Percentiles rank a stretch among this genome's conserved stretches.
Conservation (phyloP, 768 basidiomycete species). For the Hortiboletus campestris region DNA sequence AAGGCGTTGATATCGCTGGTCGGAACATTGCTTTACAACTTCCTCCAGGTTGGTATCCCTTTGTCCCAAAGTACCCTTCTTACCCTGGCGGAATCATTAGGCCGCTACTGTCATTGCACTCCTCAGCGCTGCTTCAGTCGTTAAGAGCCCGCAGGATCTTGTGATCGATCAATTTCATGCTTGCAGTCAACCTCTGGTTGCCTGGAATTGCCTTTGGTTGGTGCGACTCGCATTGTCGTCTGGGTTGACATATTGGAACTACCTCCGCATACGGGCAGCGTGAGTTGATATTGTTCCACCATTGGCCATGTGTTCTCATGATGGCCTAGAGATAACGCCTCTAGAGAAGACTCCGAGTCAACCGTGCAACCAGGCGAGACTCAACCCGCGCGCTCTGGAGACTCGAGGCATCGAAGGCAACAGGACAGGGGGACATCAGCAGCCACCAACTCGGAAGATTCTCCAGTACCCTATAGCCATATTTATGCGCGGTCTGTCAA, state of each 20-base stretch:
- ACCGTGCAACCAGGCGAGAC: constrained; percentile 24
- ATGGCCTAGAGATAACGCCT: constrained; percentile 18
- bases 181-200: constrained; percentile 62
- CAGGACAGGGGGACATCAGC: constrained; percentile 21
- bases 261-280: constrained; percentile 34
- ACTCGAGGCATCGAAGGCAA: constrained; percentile 17
- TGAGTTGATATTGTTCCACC: constrained; percentile 15
- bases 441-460: constrained; percentile 26
- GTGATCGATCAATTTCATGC: constrained; percentile 55
- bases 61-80: not conserved
- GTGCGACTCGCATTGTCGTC: constrained; percentile 49
- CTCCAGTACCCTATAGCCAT: constrained; percentile 23
- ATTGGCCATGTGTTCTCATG: constrained; percentile 9
- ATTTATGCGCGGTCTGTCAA: constrained; percentile 29
- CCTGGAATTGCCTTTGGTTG: constrained; percentile 68
- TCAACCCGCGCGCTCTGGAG: constrained; percentile 8
- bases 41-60: constrained; percentile 47
- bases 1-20: constrained; percentile 53
- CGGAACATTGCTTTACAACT: constrained; percentile 49
- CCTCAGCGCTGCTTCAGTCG: constrained; percentile 45
- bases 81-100: constrained; percentile 33
- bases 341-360: constrained; percentile 31
- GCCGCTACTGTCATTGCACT: constrained; percentile 50
- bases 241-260: constrained; percentile 57
- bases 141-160: constrained; percentile 43